These are phyloP conservation scores for Penstemon barbatus DNA, from an alignment of 257 asterid species.

Conservation along the genomic window DNA sequence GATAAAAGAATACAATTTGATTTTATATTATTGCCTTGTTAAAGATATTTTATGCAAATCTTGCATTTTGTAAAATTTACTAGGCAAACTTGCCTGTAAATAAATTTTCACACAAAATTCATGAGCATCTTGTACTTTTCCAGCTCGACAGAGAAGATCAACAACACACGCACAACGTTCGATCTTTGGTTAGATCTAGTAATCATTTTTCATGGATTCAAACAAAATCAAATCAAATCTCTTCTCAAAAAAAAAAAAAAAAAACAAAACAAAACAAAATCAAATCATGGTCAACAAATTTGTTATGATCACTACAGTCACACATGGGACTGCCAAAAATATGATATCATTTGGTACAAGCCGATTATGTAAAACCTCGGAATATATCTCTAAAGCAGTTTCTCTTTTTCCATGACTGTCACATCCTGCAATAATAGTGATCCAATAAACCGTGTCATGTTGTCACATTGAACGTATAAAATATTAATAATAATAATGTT, in stretches of 20 bases:
- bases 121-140: constrained; percentile 67
- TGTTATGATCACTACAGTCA: constrained; percentile 73
- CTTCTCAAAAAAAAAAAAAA: too few relatives aligned
- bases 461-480: constrained; percentile 33
- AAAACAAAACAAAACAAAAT: neutral
- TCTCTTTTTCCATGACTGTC: constrained; percentile 82
- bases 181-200: constrained; percentile 57
- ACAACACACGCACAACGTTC: constrained; percentile 78
- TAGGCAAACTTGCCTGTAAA: constrained; percentile 30
- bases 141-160: constrained; percentile 88
- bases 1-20: neutral
- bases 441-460: constrained; percentile 73
- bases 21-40: too few relatives aligned
- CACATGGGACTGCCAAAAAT: constrained; percentile 53
- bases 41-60: too few relatives aligned
- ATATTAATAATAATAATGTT: too few relatives aligned
- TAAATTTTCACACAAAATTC: constrained; percentile 52
- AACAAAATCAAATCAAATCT: constrained; percentile 40
- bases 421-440: constrained; percentile 68
- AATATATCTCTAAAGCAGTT: constrained; percentile 62
- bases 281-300: constrained; percentile 69
- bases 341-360: constrained; percentile 58
- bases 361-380: constrained; percentile 45
- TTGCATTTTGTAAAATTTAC: too few relatives aligned
- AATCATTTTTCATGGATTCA: constrained; percentile 62